Conservation (phyloP, 805 yeast genomes). For the Schwanniomyces vanrijiae region DNA sequence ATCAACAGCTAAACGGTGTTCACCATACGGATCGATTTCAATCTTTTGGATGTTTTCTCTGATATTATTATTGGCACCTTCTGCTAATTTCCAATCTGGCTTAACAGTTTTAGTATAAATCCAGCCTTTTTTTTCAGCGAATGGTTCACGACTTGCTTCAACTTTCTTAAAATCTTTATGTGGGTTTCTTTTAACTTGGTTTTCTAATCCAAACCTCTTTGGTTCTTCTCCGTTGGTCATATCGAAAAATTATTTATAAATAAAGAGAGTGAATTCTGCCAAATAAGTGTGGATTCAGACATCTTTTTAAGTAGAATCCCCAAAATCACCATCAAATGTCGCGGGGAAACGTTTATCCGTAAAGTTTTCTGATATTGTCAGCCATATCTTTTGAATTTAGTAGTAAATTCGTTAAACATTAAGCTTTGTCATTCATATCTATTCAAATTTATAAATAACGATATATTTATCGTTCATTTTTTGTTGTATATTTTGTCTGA, state of each 20-base stretch:
- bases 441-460: no score
- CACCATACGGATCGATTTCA: conserved; percentile 48
- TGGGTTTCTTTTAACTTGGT: conserved; percentile 15
- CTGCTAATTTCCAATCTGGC: conserved; percentile 44
- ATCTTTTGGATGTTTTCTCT: conserved; percentile 48
- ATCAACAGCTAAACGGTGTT: conserved; percentile 35
- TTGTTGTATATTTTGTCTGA: no score
- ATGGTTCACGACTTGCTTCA: conserved; percentile 3
- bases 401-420: neutral
- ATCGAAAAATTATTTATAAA: neutral
- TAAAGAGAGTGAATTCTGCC: neutral
- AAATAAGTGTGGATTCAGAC: neutral
- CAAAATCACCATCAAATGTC: neutral
- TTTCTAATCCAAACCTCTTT: conserved; percentile 10
- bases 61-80: conserved; percentile 43
- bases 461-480: no score
- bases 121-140: conserved; percentile 1
- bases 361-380: neutral
- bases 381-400: neutral
- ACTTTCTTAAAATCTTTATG: conserved; percentile 9
- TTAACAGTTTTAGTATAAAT: conserved; percentile 23
- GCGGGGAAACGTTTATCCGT: neutral
- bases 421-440: neutral
- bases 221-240: conserved; percentile 2
- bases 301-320: neutral